Evolutionary conservation across 345 rosid genomes (phyloP), one percentile per base, ranked within the genome.

Genomic region (Raphanus raphanistrum): DNA sequence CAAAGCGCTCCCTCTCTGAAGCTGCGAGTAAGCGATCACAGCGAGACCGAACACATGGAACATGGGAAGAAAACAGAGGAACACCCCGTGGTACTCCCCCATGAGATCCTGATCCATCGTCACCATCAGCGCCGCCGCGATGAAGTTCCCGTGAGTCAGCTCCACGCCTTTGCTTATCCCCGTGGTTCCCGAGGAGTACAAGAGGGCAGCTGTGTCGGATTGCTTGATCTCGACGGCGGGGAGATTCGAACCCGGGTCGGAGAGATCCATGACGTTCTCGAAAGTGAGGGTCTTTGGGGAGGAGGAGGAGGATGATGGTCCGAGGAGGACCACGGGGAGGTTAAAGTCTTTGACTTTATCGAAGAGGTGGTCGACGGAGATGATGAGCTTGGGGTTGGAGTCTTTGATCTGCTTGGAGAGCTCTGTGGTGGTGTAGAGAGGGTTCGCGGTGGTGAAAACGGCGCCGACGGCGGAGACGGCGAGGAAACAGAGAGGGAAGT

Each of bases 111-210:
- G 75, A 48, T 77, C 33, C 85, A 48, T 87, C 84, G 88, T 89
- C 7, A 88, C 45, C 8, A 87, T 87, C 54, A 75, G 11, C 3
- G 92, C 76, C 2, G 97, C 85, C 2, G 97, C 93, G 6, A 94
- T 90, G 78, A 86, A 89, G 60, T 92, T 94, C 74, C 88, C 76
- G 68, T 92, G 98, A 9, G 95, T 88, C 78, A 94, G 76, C 25
- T 90, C 70, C 11, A 92, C 98, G 3, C 98, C 98, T 80, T 94
- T 94, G 75, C 98, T 92, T 10, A 16, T 60, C 31, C 97, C 97
- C 7, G 94, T 94, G 8, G 98, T 94, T 12, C 98, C 97, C 1
- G 97, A 94, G 3, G 98, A 94, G 82, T 94, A 92, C 71, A 94
- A 73, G 64, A 94, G 81, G 13, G 83, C 77, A 4, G 97, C 98